Evolutionary conservation across 148 eudicot species (phyloP), one percentile per base, ranked within the genome.

Genomic region (Rhododendron griersonianum): DNA sequence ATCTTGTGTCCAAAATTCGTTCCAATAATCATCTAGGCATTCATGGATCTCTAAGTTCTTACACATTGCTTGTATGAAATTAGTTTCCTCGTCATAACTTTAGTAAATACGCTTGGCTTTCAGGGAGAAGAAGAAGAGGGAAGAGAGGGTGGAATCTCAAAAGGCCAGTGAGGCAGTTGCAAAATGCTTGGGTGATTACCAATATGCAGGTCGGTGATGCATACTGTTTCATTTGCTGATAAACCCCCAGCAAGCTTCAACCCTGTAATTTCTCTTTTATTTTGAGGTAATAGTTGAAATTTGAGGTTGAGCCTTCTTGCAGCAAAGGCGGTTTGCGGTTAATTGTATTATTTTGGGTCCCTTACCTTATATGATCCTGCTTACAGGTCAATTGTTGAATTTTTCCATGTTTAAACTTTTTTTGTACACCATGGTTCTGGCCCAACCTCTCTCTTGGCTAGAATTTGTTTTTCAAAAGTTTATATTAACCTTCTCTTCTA

Each of bases 81-180:
- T 19, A 65, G n/a, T 39, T 51, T 19, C 30, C 39, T n/a, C 61
- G 1, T 1, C 28, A 7, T 80, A 15, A 51, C 35, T 59, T 81
- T 3, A 13, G 44, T 5, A 80, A 78, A 6, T 13, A 78, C 48
- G 51, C 16, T 47, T 67, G 65, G 48, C 67, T 86, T 91, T 79
- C 90, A 95, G 98, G 87, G 98, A 95, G 92, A 95, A 93, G 91
- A 95, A 95, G 92, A 95, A 95, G 85, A 88, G 84, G 87, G 92
- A 86, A 85, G 98, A 95, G 88, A 92, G 98, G 84, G 83, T 88
- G 35, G 91, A 87, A 81, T 82, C 91, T 50, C 96, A 89, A 83
- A 93, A 93, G 81, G 93, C 98, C 59, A 93, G 84, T n/a, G 94
- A 92, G 88, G 91, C 98, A 19, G 82, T 95, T 59, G 82, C 90